These are phyloP conservation scores for Sutorius australiensis DNA, from an alignment of 768 basidiomycete species.

Conservation along the genomic window DNA sequence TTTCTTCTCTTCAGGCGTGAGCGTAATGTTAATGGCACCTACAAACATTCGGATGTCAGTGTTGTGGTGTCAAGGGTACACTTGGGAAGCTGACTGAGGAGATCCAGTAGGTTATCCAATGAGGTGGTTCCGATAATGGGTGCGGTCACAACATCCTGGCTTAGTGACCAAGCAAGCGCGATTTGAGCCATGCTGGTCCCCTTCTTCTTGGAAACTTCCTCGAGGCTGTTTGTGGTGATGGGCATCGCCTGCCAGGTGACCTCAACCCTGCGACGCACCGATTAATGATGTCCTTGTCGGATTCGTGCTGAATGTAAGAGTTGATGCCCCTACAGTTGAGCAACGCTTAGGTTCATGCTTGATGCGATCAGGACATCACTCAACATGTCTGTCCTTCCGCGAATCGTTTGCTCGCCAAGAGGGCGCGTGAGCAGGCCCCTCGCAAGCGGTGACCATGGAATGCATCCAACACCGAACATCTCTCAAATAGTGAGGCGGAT, in stretches of 20 bases:
- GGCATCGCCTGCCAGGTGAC: background rate
- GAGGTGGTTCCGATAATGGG: constrained; percentile 10
- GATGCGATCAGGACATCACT: background rate
- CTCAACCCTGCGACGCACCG: background rate
- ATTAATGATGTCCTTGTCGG: constrained; percentile 7
- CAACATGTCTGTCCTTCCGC: background rate
- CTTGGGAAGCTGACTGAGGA: constrained; percentile 1
- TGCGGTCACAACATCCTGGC: constrained; percentile 5
- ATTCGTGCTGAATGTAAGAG: constrained; percentile 8
- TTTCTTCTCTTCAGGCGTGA: constrained; percentile 8
- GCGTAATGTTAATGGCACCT: constrained; percentile 6
- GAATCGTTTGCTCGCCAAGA: constrained; percentile 2
- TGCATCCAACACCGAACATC: constrained; percentile 7
- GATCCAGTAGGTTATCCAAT: constrained; percentile 6
- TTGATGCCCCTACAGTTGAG: background rate
- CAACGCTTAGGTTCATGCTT: background rate
- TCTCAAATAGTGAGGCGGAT: constrained; percentile 46
- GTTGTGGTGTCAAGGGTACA: background rate
- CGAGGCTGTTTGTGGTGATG: background rate
- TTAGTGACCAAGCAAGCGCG: constrained; percentile 4
- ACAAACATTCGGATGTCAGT: background rate
- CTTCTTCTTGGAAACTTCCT: constrained; percentile 5
- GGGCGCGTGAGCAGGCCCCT: constrained; percentile 2
- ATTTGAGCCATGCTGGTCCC: background rate
- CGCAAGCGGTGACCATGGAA: constrained; percentile 5